Evolutionary conservation across 257 asterid species (phyloP), one percentile per base, ranked within the genome.

Genomic region (Primulina eburnea): DNA sequence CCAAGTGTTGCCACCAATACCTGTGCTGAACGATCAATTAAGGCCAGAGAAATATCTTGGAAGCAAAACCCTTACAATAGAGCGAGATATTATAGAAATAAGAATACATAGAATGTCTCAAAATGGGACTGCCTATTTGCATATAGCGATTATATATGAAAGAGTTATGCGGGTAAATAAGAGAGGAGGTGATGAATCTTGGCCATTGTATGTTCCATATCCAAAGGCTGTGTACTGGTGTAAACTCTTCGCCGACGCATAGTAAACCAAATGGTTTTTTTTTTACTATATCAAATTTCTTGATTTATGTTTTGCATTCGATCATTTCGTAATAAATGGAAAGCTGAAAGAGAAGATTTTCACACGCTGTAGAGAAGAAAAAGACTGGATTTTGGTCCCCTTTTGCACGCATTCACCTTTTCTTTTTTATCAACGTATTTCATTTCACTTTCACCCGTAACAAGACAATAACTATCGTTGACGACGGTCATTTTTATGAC

Each of bases 191-290:
- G 50, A 43, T 1, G 21, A 56, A 78, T 74, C 33, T 62, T 56
- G 71, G 61, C 76, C 65, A 61, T 64, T 68, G 60, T 32, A 65
- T 69, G 47, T 73, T 59, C 75, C n/a, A 72, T 59, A 76, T 66
- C 60, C 55, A 61, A 71, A 34, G 80, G 62, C 12, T 75, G 72
- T 28, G 30, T 2, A 2, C 30, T 59, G 56, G 53, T 75, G 56
- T 57, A 65, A 61, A 75, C 21, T 30, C 18, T 55, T 24, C 47
- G 56, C 64, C 58, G 56, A 50, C 52, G 14, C 1, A n/a, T 10
- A 8, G 52, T 70, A 61, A 40, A 43, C 53, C 3, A 28, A 1
- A 5, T 0, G 17, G 4, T 7, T 12, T 43, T 43, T 43, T 28
- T 28, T 28, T 28, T 28, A 28, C 30, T 28, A 1, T 28, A 28